Base-by-base conservation (phyloP, 2,329 filamentous ascomycete genomes). In the Botrytis pseudocinerea region DNA sequence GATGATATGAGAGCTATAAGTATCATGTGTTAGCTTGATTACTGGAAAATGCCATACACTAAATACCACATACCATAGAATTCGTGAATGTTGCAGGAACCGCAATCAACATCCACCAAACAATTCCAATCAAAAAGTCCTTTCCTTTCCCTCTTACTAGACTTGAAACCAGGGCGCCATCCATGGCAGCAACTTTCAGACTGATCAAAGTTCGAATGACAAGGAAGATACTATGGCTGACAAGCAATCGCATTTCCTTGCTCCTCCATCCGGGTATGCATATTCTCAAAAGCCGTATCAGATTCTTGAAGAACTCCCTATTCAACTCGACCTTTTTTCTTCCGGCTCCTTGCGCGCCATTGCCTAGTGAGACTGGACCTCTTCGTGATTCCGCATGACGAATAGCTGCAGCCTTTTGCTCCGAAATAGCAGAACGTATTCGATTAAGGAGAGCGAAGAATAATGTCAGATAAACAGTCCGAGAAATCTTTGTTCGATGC, bases 101-200 rank as follows among this genome's bases (percentile, higher is more conserved):
- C 40, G 96, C 95, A 77, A 99, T 96, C 72, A 95, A 82, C 96
- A 99, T 99, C 96, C 96, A 99, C 94, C 95, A 98, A 9, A 97
- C 89, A 78, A 99, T 90, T 0, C 94, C 91, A 78, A 91, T 90
- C 78, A 98, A 81, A 77, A 99, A 99, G 77, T 97, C 94, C 82
- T 90, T 93, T 25, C 95, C 96, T 77, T 92, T 96, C 2, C 96
- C 96, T 82, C 94, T 91, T 63, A 99, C 95, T 72, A 99, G 85
- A 76, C 90, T 95, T 83, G 96, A 97, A 74, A 99, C 96, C 74
- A 99, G 89, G 74, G 91, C 91, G 63, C 96, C 96, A 83, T 99
- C 96, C 86, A 99, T 91, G 82, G 97, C 95, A 2, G 96, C 96
- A 35, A 99, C 96, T 82, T 97, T 97, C 78, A 99, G 82, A 83